These are phyloP conservation scores for Trichoderma sp. DNA, from an alignment of 2,329 filamentous ascomycete species.

Conservation along the genomic window DNA sequence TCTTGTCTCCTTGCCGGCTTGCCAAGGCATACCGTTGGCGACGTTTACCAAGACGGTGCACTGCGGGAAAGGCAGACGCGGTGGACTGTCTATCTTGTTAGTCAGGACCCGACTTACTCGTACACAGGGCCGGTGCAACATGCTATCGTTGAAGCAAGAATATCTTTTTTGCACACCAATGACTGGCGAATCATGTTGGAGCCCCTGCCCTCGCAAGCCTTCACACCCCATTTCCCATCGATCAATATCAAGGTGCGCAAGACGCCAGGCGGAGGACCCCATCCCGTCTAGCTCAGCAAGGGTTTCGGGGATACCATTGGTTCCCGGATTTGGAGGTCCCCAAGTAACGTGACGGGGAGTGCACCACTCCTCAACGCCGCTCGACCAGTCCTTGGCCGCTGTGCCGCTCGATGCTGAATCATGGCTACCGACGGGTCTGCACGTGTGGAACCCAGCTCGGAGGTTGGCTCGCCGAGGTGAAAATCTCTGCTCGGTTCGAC, in stretches of 20 bases:
- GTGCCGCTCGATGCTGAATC: slow-evolving; percentile 15
- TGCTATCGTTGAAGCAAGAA: slow-evolving; percentile 1
- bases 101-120: background rate
- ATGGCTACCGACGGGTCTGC: slow-evolving; percentile 6
- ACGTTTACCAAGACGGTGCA: background rate
- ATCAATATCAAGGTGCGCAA: slow-evolving; percentile 13
- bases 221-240: slow-evolving; percentile 19
- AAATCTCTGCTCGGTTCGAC: slow-evolving; percentile 16
- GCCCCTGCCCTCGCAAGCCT: background rate
- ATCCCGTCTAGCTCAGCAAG: slow-evolving; percentile 36
- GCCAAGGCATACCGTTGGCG: slow-evolving; percentile 6
- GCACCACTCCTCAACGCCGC: slow-evolving; percentile 17
- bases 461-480: slow-evolving; percentile 18
- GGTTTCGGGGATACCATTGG: slow-evolving; percentile 43
- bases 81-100: background rate
- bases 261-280: slow-evolving; percentile 1
- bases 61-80: slow-evolving; percentile 1
- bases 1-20: slow-evolving; percentile 21
- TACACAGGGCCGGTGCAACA: background rate
- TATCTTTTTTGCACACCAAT: background rate
- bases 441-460: slow-evolving; percentile 12
- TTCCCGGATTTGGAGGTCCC: slow-evolving; percentile 36
- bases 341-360: slow-evolving; percentile 40
- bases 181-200: slow-evolving; percentile 6
- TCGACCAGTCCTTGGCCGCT: slow-evolving; percentile 12